phyloP scores from a whole-genome alignment of 2,329 filamentous ascomycete genomes.

The Botrytis fabae region DNA sequence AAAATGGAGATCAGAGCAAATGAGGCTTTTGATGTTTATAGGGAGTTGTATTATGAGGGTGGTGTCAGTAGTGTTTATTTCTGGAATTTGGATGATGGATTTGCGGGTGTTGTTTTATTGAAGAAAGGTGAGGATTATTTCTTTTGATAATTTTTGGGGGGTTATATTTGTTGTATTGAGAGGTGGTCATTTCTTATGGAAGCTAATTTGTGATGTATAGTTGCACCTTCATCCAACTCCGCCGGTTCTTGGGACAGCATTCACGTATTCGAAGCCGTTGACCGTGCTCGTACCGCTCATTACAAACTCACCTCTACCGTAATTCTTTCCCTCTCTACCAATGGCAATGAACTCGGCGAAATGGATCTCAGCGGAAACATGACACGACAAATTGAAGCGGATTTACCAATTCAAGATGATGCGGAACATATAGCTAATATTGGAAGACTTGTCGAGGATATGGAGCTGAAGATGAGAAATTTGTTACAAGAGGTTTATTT shows the following conservation, averaged over 20 bases:
- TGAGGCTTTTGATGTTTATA: slow-evolving; percentile 94
- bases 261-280: slow-evolving; percentile 95
- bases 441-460: slow-evolving; percentile 91
- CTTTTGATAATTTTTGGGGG: neutral
- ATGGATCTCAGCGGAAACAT: slow-evolving; percentile 97
- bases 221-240: slow-evolving; percentile 64
- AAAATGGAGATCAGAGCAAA: slow-evolving; percentile 94
- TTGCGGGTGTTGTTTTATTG: slow-evolving; percentile 90
- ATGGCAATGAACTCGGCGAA: slow-evolving; percentile 68
- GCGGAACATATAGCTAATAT: slow-evolving; percentile 95
- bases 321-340: slow-evolving; percentile 80
- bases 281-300: slow-evolving; percentile 86
- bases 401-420: slow-evolving; percentile 86
- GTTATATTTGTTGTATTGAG: neutral
- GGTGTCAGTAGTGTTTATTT: slow-evolving; percentile 96
- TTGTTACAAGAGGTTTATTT: slow-evolving; percentile 98
- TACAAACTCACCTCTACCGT: slow-evolving; percentile 98
- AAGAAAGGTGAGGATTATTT: slow-evolving; percentile 73
- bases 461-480: slow-evolving; percentile 99
- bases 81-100: slow-evolving; percentile 97
- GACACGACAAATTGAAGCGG: slow-evolving; percentile 93
- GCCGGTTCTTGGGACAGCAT: slow-evolving; percentile 96
- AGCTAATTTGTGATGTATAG: slow-evolving; percentile 45
- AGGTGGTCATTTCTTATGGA: neutral
- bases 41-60: slow-evolving; percentile 95